Evolutionary conservation across 306 rosid genomes (phyloP).

Genomic region (Senna siamea): DNA sequence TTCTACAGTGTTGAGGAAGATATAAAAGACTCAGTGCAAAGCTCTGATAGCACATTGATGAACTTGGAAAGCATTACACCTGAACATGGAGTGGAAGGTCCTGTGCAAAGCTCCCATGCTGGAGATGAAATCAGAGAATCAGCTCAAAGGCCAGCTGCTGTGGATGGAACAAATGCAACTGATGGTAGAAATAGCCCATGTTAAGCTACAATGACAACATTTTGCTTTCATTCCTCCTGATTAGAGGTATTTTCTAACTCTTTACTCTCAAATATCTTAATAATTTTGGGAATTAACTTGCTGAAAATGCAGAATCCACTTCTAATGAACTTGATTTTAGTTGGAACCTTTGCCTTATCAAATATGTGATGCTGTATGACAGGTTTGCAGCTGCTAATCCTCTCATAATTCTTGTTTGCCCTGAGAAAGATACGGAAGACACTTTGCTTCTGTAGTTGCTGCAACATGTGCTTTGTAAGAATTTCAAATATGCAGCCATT

Average conservation of each 20-base stretch:
- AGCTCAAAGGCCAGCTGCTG: conserved; percentile 34
- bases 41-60: conserved; percentile 42
- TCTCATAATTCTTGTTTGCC: conserved; percentile 30
- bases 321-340: neutral
- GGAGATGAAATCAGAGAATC: conserved; percentile 47
- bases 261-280: neutral
- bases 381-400: conserved; percentile 43
- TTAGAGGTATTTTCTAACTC: conserved; percentile 54
- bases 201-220: conserved; percentile 46
- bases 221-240: conserved; percentile 39
- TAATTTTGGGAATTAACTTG: neutral
- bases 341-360: neutral
- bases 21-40: conserved; percentile 40
- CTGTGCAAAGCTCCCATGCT: conserved; percentile 37
- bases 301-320: neutral
- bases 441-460: conserved; percentile 29
- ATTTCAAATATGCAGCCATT: conserved; percentile 32
- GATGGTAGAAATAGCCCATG: conserved; percentile 35
- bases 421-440: conserved; percentile 25
- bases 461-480: conserved; percentile 34
- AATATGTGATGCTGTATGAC: neutral
- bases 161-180: conserved; percentile 34
- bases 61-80: conserved; percentile 38
- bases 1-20: conserved; percentile 57
- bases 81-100: conserved; percentile 44